phyloP scores from a whole-genome alignment of 2,329 filamentous ascomycete species.

The Akanthomyces lecanii region DNA sequence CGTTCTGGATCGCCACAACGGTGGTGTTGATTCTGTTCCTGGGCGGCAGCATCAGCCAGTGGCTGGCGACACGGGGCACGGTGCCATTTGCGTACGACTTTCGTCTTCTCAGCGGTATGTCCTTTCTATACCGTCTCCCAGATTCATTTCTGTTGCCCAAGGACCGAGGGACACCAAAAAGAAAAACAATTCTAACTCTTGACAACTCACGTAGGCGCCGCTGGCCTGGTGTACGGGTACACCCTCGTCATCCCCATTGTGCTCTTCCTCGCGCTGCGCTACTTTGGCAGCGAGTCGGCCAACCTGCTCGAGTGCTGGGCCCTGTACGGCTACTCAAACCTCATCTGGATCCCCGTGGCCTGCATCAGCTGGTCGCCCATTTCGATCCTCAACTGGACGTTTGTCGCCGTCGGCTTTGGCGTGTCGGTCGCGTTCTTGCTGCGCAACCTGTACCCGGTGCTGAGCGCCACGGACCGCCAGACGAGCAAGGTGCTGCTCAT shows the following conservation, averaged over 20 bases:
- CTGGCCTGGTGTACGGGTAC: constrained; percentile 92
- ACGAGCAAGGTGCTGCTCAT: constrained; percentile 84
- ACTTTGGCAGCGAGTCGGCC: constrained; percentile 91
- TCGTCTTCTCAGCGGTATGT: constrained; percentile 70
- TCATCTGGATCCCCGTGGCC: constrained; percentile 95
- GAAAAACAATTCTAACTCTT: background rate
- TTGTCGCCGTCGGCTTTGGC: constrained; percentile 82
- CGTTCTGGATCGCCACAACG: constrained; percentile 98
- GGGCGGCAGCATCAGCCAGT: constrained; percentile 91
- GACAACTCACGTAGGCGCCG: constrained; percentile 55
- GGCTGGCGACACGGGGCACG: constrained; percentile 64
- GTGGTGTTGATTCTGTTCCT: constrained; percentile 94
- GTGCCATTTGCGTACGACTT: constrained; percentile 90
- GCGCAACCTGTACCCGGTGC: constrained; percentile 83
- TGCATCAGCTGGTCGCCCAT: constrained; percentile 86
- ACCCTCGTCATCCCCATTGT: constrained; percentile 79
- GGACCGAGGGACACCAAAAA: no score
- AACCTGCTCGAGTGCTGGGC: constrained; percentile 95
- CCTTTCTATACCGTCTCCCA: no score
- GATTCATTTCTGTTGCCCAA: no score
- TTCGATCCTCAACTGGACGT: constrained; percentile 84
- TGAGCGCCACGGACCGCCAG: constrained; percentile 88
- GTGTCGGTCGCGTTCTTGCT: constrained; percentile 79
- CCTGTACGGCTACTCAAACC: constrained; percentile 91
- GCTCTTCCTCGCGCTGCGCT: constrained; percentile 84